Percentiles rank a stretch among this genome's conserved stretches.
phyloP scores from a whole-genome alignment of 2,329 filamentous ascomycete genomes.

The Aspergillus neoniger region DNA sequence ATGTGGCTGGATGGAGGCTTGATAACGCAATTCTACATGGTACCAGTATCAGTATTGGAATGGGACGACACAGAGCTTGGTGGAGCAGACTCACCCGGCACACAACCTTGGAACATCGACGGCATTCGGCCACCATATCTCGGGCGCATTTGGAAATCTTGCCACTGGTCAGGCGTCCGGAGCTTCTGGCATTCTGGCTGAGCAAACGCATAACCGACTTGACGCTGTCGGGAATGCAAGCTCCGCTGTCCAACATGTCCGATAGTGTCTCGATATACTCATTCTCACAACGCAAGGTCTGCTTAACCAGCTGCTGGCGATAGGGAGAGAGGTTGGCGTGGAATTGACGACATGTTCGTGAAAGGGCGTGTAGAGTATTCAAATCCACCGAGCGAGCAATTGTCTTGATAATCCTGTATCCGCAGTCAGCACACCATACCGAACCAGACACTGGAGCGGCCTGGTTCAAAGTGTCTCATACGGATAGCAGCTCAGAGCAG shows the following conservation, averaged over 20 bases:
- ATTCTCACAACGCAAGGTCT: conserved; percentile 78
- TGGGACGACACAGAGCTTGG: background rate
- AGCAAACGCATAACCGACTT: conserved; percentile 34
- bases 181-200: conserved; percentile 31
- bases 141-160: conserved; percentile 79
- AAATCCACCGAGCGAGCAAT: conserved; percentile 79
- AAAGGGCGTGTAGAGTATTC: conserved; percentile 81
- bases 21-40: conserved; percentile 77
- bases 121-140: conserved; percentile 83
- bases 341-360: conserved; percentile 77
- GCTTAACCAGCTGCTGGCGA: conserved; percentile 69
- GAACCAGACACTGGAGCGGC: conserved; percentile 15
- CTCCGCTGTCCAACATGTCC: conserved; percentile 47
- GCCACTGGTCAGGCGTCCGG: conserved; percentile 55
- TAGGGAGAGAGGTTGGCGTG: conserved; percentile 77
- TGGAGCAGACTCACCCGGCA: conserved; percentile 67
- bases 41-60: conserved; percentile 12
- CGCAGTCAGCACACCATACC: conserved; percentile 19
- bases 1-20: conserved; percentile 72
- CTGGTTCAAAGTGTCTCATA: conserved; percentile 34
- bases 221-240: conserved; percentile 32
- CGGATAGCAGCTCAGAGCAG: conserved; percentile 52
- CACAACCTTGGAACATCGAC: conserved; percentile 72
- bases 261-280: conserved; percentile 55
- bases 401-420: conserved; percentile 69